These are phyloP conservation scores for Stereum hirsutum DNA, from an alignment of 1,284 basidiomycete species.

Conservation along the genomic window DNA sequence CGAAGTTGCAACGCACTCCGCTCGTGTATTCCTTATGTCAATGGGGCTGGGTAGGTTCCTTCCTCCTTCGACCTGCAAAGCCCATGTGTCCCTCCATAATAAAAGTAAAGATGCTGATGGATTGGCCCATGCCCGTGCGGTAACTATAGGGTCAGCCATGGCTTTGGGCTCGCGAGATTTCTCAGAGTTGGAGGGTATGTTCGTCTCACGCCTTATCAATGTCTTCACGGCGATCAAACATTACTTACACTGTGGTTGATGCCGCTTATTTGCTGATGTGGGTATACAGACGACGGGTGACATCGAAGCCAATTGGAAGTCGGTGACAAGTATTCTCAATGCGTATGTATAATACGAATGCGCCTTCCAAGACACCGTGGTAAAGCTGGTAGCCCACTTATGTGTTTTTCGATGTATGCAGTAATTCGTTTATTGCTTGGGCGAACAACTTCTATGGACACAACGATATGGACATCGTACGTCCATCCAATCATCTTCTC, in stretches of 20 bases:
- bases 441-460: conserved; percentile 35
- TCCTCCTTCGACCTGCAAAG: neutral
- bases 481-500: conserved; percentile 8
- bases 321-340: conserved; percentile 30
- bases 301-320: conserved; percentile 32
- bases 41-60: conserved; percentile 42
- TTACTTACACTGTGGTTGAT: neutral
- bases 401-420: conserved; percentile 8
- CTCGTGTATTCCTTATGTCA: conserved; percentile 44
- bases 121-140: neutral
- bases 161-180: conserved; percentile 43
- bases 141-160: conserved; percentile 46
- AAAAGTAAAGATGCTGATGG: too few relatives aligned
- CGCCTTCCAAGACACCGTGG: neutral
- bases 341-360: conserved; percentile 3
- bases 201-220: neutral
- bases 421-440: conserved; percentile 33
- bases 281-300: conserved; percentile 39
- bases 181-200: conserved; percentile 52
- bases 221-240: neutral
- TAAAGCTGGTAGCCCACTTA: too few relatives aligned
- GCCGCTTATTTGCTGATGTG: neutral
- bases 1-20: conserved; percentile 32
- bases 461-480: conserved; percentile 38
- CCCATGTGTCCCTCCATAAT: conserved; percentile 1